A percentile compares a stretch with the other conserved stretches of the same genome.
Conservation (phyloP, 2,329 filamentous ascomycete genomes). For the Chrysosphaeria jannelii region DNA sequence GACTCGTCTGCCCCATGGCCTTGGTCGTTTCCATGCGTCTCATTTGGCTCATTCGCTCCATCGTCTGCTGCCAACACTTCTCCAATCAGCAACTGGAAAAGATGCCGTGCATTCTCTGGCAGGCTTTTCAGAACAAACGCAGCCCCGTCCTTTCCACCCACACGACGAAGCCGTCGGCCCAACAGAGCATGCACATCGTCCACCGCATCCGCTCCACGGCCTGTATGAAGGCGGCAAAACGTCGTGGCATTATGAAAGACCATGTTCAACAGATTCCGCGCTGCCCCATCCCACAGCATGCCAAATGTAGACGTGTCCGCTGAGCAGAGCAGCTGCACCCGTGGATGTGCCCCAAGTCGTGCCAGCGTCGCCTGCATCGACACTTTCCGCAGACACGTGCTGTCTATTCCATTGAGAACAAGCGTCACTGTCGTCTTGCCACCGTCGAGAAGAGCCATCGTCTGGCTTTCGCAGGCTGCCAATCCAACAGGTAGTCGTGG, state of each 20-base stretch:
- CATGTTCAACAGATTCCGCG: slow-evolving; percentile 43
- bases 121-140: slow-evolving; percentile 71
- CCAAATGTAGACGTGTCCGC: slow-evolving; percentile 71
- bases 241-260: slow-evolving; percentile 88
- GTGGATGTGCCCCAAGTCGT: slow-evolving; percentile 42
- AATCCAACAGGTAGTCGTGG: slow-evolving; percentile 27
- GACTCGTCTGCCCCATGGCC: slow-evolving; percentile 18
- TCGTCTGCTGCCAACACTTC: slow-evolving; percentile 50
- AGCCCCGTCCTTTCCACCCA: slow-evolving; percentile 75
- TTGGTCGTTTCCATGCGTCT: too few relatives aligned
- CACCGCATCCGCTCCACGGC: slow-evolving; percentile 38
- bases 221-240: slow-evolving; percentile 46
- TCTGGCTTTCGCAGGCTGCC: slow-evolving; percentile 31
- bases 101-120: slow-evolving; percentile 66
- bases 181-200: slow-evolving; percentile 75
- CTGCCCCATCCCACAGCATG: slow-evolving; percentile 63
- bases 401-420: slow-evolving; percentile 68
- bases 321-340: slow-evolving; percentile 45
- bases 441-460: slow-evolving; percentile 29
- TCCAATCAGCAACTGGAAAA: slow-evolving; percentile 61
- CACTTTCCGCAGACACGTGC: slow-evolving; percentile 39
- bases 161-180: slow-evolving; percentile 45
- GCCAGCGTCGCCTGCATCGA: slow-evolving; percentile 43
- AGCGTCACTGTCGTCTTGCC: slow-evolving; percentile 24
- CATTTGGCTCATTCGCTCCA: slow-evolving; percentile 28